phyloP scores from a whole-genome alignment of 1,284 basidiomycete genomes.

The Papiliotrema nemorosa region DNA sequence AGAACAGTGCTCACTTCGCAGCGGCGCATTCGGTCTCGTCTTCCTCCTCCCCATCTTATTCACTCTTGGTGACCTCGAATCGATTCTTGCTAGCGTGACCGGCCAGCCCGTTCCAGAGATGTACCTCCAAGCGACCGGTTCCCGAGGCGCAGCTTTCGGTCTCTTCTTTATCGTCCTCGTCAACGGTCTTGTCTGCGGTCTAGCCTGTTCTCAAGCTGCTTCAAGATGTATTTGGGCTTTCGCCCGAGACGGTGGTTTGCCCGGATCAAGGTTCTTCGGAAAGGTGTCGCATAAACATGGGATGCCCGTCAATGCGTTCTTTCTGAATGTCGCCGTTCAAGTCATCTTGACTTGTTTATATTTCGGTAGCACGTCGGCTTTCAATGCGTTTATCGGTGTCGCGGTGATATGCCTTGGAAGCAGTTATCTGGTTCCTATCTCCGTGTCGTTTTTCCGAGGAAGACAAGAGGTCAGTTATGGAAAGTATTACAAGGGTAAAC shows the following conservation, averaged over 20 bases:
- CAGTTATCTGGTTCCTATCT: slow-evolving; percentile 48
- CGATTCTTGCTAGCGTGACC: slow-evolving; percentile 42
- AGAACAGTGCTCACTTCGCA: slow-evolving; percentile 3
- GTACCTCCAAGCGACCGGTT: slow-evolving; percentile 49
- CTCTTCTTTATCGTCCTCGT: slow-evolving; percentile 49
- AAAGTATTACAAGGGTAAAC: slow-evolving; percentile 38
- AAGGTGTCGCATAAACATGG: slow-evolving; percentile 44
- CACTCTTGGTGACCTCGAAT: slow-evolving; percentile 46
- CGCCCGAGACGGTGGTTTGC: slow-evolving; percentile 50
- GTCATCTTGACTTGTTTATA: slow-evolving; percentile 47
- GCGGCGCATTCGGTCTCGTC: slow-evolving; percentile 30
- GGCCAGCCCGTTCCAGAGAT: slow-evolving; percentile 51
- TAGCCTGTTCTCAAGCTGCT: slow-evolving; percentile 43
- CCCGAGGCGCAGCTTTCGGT: slow-evolving; percentile 46
- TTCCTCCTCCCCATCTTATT: slow-evolving; percentile 51
- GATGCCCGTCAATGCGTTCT: slow-evolving; percentile 49
- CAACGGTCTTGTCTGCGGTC: slow-evolving; percentile 48
- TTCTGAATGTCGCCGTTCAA: slow-evolving; percentile 47
- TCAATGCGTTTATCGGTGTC: slow-evolving; percentile 45
- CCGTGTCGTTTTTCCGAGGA: slow-evolving; percentile 44
- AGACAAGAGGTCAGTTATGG: slow-evolving; percentile 40
- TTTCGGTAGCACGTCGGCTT: slow-evolving; percentile 41
- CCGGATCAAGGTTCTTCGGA: slow-evolving; percentile 43
- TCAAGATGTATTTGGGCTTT: slow-evolving; percentile 45
- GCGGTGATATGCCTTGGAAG: slow-evolving; percentile 42